These are phyloP conservation scores for Penicillium herquei DNA, from an alignment of 495 filamentous ascomycete species.

Conservation along the genomic window DNA sequence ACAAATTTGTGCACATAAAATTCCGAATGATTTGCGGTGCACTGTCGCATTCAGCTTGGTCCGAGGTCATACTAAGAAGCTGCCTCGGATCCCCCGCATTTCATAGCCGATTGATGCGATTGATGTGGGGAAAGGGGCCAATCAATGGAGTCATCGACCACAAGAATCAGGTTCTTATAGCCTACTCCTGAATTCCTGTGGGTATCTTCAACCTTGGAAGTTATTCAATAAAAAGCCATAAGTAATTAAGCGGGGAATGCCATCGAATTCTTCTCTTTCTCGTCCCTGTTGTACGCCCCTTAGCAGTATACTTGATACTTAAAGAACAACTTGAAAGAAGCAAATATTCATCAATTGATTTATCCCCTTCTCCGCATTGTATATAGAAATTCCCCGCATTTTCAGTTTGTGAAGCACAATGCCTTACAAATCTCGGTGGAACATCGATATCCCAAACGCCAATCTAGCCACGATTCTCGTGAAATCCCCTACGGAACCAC, in stretches of 20 bases:
- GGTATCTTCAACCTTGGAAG: neutral
- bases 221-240: too few relatives aligned
- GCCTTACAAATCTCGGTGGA: conserved; percentile 54
- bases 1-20: too few relatives aligned
- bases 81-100: conserved; percentile 19
- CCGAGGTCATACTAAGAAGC: neutral
- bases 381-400: neutral
- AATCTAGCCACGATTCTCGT: conserved; percentile 53
- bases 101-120: conserved; percentile 30
- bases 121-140: conserved; percentile 12
- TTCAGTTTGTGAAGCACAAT: conserved; percentile 27
- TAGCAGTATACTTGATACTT: neutral
- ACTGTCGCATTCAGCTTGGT: neutral
- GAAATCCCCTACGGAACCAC: conserved; percentile 41
- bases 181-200: neutral
- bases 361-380: neutral
- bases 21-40: too few relatives aligned
- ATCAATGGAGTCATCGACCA: neutral
- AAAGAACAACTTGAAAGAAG: too few relatives aligned
- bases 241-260: neutral
- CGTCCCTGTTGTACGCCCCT: neutral
- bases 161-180: neutral
- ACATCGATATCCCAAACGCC: conserved; percentile 44
- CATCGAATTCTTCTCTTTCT: neutral
- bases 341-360: neutral